Percentiles rank a stretch among this genome's conserved stretches.
These are phyloP conservation scores for Talaromyces islandicus DNA, from an alignment of 2,329 filamentous ascomycete genomes.

Conservation along the genomic window DNA sequence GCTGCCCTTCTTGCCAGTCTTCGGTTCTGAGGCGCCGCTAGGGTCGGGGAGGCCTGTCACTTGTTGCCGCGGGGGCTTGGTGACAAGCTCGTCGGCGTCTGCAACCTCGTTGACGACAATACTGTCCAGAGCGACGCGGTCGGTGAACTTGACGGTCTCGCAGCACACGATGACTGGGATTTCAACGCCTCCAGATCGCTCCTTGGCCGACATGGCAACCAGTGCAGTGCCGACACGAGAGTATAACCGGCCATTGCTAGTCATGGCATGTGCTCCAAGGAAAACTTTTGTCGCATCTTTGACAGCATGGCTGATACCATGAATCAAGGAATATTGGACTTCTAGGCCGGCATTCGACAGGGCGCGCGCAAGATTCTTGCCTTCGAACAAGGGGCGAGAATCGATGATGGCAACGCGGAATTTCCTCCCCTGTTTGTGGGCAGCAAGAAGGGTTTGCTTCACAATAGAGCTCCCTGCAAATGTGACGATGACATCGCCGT, in stretches of 20 bases:
- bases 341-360: slow-evolving; percentile 65
- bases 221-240: slow-evolving; percentile 81
- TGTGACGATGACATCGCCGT: slow-evolving; percentile 78
- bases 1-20: slow-evolving; percentile 16
- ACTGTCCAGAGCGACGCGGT: slow-evolving; percentile 82
- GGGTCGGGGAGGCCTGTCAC: slow-evolving; percentile 26
- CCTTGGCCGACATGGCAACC: slow-evolving; percentile 74
- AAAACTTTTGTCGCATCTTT: slow-evolving; percentile 67
- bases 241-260: slow-evolving; percentile 88
- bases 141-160: slow-evolving; percentile 92
- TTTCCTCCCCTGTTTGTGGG: slow-evolving; percentile 61
- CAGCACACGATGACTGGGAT: slow-evolving; percentile 84
- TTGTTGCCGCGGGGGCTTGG: slow-evolving; percentile 22
- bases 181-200: slow-evolving; percentile 50
- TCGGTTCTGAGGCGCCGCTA: slow-evolving; percentile 15
- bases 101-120: slow-evolving; percentile 92
- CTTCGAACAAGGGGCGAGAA: slow-evolving; percentile 64
- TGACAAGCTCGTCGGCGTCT: slow-evolving; percentile 61
- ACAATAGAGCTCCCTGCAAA: slow-evolving; percentile 84
- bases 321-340: slow-evolving; percentile 76
- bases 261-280: slow-evolving; percentile 87
- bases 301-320: slow-evolving; percentile 69
- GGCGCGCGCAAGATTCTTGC: slow-evolving; percentile 63
- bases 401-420: slow-evolving; percentile 87
- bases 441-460: slow-evolving; percentile 71